A percentile compares a stretch with the other conserved stretches of the same genome.
phyloP scores from a whole-genome alignment of 139 green algal genomes.

The Chlorella sp. region DNA sequence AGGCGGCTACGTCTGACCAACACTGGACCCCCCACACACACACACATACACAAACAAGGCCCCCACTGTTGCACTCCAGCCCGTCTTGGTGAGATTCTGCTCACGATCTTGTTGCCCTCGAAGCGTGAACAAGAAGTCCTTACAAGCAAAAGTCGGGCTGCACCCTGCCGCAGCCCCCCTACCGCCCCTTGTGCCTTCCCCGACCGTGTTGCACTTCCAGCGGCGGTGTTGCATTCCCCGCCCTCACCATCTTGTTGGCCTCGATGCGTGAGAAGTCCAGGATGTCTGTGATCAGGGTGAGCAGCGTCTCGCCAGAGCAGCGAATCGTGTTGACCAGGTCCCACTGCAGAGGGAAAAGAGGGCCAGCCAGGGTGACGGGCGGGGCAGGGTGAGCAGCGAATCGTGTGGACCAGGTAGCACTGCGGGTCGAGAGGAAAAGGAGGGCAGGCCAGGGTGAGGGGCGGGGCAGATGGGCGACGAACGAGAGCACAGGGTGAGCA shows the following conservation, averaged over 20 bases:
- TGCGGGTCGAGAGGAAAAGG: slow-evolving; percentile 26
- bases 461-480: slow-evolving; percentile 96
- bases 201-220: neutral
- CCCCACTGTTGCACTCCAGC: no score
- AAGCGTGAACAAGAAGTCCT: slow-evolving; percentile 93
- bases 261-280: slow-evolving; percentile 93
- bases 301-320: slow-evolving; percentile 84
- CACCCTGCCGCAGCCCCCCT: no score
- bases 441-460: neutral
- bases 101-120: slow-evolving; percentile 83
- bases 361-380: slow-evolving; percentile 59
- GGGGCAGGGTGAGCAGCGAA: slow-evolving; percentile 73
- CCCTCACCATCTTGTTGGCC: slow-evolving; percentile 75
- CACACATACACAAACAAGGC: no score
- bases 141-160: no score
- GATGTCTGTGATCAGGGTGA: slow-evolving; percentile 93
- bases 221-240: neutral
- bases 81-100: neutral
- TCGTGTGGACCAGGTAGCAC: slow-evolving; percentile 87
- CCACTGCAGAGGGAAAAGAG: slow-evolving; percentile 46
- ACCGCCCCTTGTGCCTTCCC: no score
- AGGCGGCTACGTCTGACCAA: no score
- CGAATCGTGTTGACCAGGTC: slow-evolving; percentile 88
- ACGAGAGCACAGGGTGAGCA: slow-evolving; percentile 90
- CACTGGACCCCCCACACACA: no score